Percentiles rank a stretch among this genome's conserved stretches.
These are phyloP conservation scores for Sclerotinia borealis DNA, from an alignment of 2,329 filamentous ascomycete genomes.

Conservation along the genomic window DNA sequence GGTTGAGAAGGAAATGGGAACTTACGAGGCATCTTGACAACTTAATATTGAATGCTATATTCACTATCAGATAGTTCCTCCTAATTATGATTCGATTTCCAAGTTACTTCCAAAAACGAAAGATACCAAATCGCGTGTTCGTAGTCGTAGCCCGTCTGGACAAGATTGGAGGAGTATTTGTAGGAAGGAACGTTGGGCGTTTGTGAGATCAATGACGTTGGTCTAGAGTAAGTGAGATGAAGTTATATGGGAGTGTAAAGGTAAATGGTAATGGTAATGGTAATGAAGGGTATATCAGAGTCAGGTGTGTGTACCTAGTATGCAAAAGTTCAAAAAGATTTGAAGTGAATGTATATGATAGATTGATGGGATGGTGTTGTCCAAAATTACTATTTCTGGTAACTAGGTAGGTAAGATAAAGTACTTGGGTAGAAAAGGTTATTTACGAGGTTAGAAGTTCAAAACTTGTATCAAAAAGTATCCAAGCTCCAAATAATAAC, in stretches of 20 bases:
- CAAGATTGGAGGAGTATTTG: background rate
- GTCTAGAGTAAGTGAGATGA: background rate
- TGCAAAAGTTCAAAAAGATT: too few relatives aligned
- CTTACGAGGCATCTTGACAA: slow-evolving; percentile 10
- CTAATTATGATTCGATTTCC: slow-evolving; percentile 2
- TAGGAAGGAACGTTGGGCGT: background rate
- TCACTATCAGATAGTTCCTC: background rate
- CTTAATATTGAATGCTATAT: background rate
- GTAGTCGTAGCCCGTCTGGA: background rate
- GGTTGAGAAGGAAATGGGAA: background rate
- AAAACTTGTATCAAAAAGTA: too few relatives aligned
- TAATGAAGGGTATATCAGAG: background rate
- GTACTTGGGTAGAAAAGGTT: too few relatives aligned
- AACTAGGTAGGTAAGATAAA: too few relatives aligned
- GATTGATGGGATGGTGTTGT: too few relatives aligned
- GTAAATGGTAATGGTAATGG: too few relatives aligned
- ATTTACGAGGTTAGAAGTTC: too few relatives aligned
- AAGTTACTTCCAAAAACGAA: background rate
- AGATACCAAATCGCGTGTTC: background rate
- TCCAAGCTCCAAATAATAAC: too few relatives aligned
- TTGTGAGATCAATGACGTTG: background rate
- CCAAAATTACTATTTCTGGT: too few relatives aligned
- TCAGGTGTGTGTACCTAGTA: background rate
- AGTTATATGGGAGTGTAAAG: background rate
- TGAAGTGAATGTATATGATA: too few relatives aligned